Percentiles rank a stretch among this genome's conserved stretches.
phyloP scores from a whole-genome alignment of 2,329 filamentous ascomycete genomes.

The Talaromyces sp. region DNA sequence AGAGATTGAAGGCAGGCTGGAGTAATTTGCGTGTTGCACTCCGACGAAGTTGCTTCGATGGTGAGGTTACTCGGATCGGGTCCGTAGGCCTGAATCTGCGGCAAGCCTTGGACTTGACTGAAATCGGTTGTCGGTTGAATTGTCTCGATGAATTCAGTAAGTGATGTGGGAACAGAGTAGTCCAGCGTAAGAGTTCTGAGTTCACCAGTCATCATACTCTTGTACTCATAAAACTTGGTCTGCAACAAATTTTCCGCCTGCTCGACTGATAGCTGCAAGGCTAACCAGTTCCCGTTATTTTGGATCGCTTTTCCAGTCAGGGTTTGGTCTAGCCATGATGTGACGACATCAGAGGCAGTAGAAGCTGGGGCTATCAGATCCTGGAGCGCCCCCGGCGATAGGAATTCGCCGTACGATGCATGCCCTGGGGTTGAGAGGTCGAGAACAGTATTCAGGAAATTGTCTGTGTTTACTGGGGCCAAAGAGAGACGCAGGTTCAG shows the following conservation, averaged over 20 bases:
- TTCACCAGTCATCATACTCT: background rate
- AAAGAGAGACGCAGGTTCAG: constrained; percentile 11
- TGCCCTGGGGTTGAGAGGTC: constrained; percentile 9
- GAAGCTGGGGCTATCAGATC: constrained; percentile 9
- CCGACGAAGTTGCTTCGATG: background rate
- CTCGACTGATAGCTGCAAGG: background rate
- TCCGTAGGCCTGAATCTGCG: background rate
- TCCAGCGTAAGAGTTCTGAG: background rate
- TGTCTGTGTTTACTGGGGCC: background rate
- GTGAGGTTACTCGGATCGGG: background rate
- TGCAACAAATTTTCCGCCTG: constrained; percentile 8
- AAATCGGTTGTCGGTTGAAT: constrained; percentile 17
- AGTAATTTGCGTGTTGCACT: constrained; percentile 8
- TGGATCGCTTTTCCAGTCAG: background rate
- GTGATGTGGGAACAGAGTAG: constrained; percentile 10
- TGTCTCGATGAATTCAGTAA: constrained; percentile 9
- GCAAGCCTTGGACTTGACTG: background rate
- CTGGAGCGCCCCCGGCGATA: constrained; percentile 6
- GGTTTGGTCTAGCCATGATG: constrained; percentile 11
- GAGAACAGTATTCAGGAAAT: background rate
- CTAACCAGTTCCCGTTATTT: constrained; percentile 8
- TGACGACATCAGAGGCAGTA: constrained; percentile 2
- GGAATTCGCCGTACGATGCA: constrained; percentile 8
- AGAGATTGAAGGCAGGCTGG: constrained; percentile 15
- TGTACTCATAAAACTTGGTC: constrained; percentile 12